These are phyloP conservation scores for Colletotrichum navitas DNA, from an alignment of 2,329 filamentous ascomycete genomes.

Conservation along the genomic window DNA sequence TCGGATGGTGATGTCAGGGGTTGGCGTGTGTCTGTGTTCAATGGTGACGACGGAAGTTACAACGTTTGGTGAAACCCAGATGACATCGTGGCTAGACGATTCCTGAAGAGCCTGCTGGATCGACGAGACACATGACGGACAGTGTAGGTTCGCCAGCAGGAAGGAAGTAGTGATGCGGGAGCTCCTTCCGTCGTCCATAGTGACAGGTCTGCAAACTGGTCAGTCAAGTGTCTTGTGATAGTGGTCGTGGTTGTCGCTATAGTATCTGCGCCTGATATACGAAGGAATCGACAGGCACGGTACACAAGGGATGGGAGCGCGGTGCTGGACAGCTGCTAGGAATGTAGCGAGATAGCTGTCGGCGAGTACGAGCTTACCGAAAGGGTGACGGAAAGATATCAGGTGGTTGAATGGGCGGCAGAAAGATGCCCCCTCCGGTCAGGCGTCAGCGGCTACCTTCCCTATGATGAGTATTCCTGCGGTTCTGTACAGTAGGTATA, in stretches of 20 bases:
- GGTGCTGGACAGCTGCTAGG: neutral
- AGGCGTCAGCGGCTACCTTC: neutral
- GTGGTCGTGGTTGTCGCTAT: neutral
- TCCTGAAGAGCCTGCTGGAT: conserved; percentile 71
- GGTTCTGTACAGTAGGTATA: neutral
- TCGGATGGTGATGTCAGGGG: conserved; percentile 57
- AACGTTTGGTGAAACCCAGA: conserved; percentile 76
- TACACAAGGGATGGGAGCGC: conserved; percentile 9
- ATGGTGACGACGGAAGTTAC: conserved; percentile 78
- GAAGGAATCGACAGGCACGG: neutral
- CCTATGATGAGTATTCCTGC: neutral
- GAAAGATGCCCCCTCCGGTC: neutral
- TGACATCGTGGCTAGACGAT: conserved; percentile 59
- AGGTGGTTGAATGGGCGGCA: neutral
- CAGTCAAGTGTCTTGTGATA: neutral
- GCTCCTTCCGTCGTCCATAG: conserved; percentile 25
- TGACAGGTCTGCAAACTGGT: neutral
- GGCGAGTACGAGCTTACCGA: conserved; percentile 1
- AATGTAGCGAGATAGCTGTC: conserved; percentile 4
- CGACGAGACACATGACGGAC: conserved; percentile 77
- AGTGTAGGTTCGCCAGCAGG: conserved; percentile 81
- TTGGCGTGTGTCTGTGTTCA: conserved; percentile 60
- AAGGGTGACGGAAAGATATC: neutral
- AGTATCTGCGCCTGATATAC: neutral
- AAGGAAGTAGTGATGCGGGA: conserved; percentile 66